A percentile compares a stretch with the other conserved stretches of the same genome.
Evolutionary conservation across 495 filamentous ascomycete species (phyloP).

Genomic region (Aspergillus mulundensis): DNA sequence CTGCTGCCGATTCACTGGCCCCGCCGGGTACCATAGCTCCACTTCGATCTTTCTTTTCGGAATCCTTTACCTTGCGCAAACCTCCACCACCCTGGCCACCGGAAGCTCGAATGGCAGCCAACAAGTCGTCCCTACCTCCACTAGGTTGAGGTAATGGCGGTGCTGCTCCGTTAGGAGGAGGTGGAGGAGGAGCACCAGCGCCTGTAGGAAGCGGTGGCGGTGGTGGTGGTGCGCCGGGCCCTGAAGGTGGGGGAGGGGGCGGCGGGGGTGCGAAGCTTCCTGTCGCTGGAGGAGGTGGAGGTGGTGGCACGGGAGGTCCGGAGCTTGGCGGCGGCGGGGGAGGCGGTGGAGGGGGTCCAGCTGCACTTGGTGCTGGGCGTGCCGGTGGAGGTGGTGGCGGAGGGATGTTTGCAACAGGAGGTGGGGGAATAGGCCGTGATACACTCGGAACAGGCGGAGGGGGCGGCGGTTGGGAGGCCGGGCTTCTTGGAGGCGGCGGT

Average conservation of each 20-base stretch:
- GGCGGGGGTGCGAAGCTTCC: slow-evolving; percentile 23
- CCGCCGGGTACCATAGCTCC: slow-evolving; percentile 61
- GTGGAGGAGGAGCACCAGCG: slow-evolving; percentile 60
- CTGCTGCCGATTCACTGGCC: slow-evolving; percentile 49
- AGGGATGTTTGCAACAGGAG: slow-evolving; percentile 31
- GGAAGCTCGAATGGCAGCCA: slow-evolving; percentile 77
- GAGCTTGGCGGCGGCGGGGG: slow-evolving; percentile 40
- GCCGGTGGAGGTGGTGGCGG: slow-evolving; percentile 29
- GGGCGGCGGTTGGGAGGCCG: slow-evolving; percentile 47
- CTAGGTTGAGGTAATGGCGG: slow-evolving; percentile 50
- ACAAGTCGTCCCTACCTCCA: slow-evolving; percentile 58
- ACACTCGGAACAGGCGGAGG: slow-evolving; percentile 38
- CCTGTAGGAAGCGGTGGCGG: slow-evolving; percentile 48
- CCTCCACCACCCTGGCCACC: slow-evolving; percentile 61
- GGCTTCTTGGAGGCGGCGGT: slow-evolving; percentile 53
- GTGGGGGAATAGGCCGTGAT: slow-evolving; percentile 30
- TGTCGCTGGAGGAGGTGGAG: slow-evolving; percentile 29
- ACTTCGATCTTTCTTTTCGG: slow-evolving; percentile 77
- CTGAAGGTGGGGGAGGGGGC: slow-evolving; percentile 40
- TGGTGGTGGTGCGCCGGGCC: slow-evolving; percentile 35
- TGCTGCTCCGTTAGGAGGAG: slow-evolving; percentile 59
- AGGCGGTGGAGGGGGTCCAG: slow-evolving; percentile 35
- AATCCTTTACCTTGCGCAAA: slow-evolving; percentile 76
- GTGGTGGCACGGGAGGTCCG: slow-evolving; percentile 34
- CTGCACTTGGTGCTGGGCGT: slow-evolving; percentile 32